Evolutionary conservation across 441 rosid species (phyloP).

Genomic region (Macaranga tanarius): DNA sequence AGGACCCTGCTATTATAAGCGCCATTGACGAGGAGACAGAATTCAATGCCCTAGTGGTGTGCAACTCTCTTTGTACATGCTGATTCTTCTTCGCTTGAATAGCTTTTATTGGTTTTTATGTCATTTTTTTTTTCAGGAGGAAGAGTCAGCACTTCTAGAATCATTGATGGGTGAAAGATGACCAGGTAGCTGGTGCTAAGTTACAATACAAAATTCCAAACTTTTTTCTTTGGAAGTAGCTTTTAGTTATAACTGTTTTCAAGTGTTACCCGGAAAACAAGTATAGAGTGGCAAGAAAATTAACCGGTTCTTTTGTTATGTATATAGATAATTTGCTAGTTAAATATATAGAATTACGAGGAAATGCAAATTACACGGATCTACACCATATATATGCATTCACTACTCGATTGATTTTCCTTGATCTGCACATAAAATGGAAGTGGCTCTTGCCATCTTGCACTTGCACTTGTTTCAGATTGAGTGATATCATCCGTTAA

Average conservation of each 20-base stretch:
- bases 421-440: no score
- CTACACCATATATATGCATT: no score
- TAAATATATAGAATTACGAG: not conserved
- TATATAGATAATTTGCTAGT: not conserved
- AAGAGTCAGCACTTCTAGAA: conserved; percentile 84
- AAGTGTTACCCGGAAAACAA: not conserved
- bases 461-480: no score
- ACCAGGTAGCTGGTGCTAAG: not conserved
- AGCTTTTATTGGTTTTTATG: not conserved
- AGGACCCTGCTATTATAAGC: conserved; percentile 69
- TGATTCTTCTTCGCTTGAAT: not conserved
- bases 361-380: not conserved
- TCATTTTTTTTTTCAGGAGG: conserved; percentile 57
- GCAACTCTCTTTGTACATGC: conserved; percentile 18
- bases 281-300: not conserved
- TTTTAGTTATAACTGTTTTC: not conserved
- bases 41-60: conserved; percentile 89
- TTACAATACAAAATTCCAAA: not conserved
- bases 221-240: not conserved
- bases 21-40: conserved; percentile 96
- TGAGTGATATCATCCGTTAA: no score
- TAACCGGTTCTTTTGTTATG: not conserved
- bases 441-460: no score
- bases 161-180: conserved; percentile 71
- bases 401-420: no score